phyloP scores from a whole-genome alignment of 2,329 filamentous ascomycete genomes.

The Rhexocercosporidium sp. region DNA sequence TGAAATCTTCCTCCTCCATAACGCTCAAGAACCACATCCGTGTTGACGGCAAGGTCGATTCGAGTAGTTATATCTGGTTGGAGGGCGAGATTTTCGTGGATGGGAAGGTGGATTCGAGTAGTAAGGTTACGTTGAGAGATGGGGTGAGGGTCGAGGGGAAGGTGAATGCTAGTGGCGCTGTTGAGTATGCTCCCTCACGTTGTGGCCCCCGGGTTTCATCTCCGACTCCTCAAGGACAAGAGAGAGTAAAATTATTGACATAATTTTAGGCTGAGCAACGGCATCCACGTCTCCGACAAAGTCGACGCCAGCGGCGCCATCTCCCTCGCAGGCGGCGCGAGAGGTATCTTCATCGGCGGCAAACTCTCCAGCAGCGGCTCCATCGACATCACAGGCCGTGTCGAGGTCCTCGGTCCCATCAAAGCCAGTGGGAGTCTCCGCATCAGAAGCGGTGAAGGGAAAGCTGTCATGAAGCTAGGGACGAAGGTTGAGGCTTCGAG shows the following conservation, averaged over 20 bases:
- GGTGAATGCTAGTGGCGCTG: constrained; percentile 25
- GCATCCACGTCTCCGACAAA: constrained; percentile 20
- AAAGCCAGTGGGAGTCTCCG: constrained; percentile 26
- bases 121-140: constrained; percentile 21
- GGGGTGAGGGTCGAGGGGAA: constrained; percentile 26
- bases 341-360: constrained; percentile 21
- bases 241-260: no score
- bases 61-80: constrained; percentile 16
- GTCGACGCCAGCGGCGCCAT: constrained; percentile 26
- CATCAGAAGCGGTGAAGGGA: constrained; percentile 15
- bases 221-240: no score
- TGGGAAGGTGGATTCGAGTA: constrained; percentile 25
- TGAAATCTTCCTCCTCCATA: constrained; percentile 24
- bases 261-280: constrained; percentile 7
- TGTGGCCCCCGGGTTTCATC: no score
- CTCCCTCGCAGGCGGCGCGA: constrained; percentile 19
- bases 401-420: constrained; percentile 26
- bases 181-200: not conserved
- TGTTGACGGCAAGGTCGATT: constrained; percentile 30
- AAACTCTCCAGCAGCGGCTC: constrained; percentile 23
- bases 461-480: constrained; percentile 20
- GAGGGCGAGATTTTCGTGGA: constrained; percentile 23
- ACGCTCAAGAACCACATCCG: constrained; percentile 26
- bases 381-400: constrained; percentile 25
- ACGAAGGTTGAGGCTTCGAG: constrained; percentile 21